Base-by-base conservation (phyloP, 768 basidiomycete genomes). In the Epithele typhae region DNA sequence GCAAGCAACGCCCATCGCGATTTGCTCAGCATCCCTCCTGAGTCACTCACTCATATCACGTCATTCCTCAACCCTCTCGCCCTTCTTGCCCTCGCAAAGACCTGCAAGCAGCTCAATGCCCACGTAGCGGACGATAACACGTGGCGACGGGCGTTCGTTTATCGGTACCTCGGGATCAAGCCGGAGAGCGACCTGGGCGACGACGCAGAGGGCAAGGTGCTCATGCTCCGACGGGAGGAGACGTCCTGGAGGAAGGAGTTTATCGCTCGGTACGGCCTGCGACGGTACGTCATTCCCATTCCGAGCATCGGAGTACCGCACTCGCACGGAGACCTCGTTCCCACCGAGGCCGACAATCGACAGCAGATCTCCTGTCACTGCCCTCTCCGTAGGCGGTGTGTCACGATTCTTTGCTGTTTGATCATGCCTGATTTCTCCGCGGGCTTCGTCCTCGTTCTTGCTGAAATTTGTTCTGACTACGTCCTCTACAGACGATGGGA, bases 71-170 rank as follows among this genome's bases (percentile, higher is more conserved):
- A 79, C 56, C 87, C 86, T 1, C 72, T 69, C 1, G 72, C 78
- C 3, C 76, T 92, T 25, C 60, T 81, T 36, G 65, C 74, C 2
- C 77, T 92, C 54, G 72, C 73, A 18, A 60, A 65, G 54, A 78
- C 82, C 49, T 75, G 73, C 64, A 67, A 62, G 38, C 59, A 58
- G 48, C 71, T 89, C 46, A 70, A 74, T 59, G 68, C 74, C 52
- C 87, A 89, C 73, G 68, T 89, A 73, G 75, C 75, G 45, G 75
- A 87, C 56, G 89, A 92, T 49, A 82, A 78, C 58, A 90, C 86
- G 27, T 92, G 89, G 89, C 73, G 77, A 41, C 70, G 79, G 18
- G 89, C 90, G 23, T 88, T 87, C 63, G 68, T 81, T 51, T 76
- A 71, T 43, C 82, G 83, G 60, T 81, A 80, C 59, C 61, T 89